Percentiles rank a stretch among this genome's conserved stretches.
Evolutionary conservation across 2,329 filamentous ascomycete species (phyloP).

Genomic region (Ceratocystis papillata): DNA sequence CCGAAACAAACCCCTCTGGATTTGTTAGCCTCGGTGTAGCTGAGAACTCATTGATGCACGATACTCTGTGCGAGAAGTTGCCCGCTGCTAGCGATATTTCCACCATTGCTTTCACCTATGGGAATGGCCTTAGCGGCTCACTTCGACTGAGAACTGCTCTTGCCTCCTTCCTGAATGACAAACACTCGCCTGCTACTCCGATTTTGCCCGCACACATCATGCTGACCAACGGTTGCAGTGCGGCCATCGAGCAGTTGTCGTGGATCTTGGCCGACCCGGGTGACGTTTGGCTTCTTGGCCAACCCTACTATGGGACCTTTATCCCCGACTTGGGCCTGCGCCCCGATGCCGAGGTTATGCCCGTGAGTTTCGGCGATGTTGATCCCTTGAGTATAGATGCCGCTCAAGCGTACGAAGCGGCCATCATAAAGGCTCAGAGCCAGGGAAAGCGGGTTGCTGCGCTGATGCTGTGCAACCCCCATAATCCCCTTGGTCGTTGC

Average conservation of each 20-base stretch:
- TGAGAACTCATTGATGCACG: constrained; percentile 44
- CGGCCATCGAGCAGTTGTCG: constrained; percentile 35
- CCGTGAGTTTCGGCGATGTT: constrained; percentile 36
- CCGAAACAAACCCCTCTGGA: constrained; percentile 34
- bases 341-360: constrained; percentile 35
- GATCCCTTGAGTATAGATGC: constrained; percentile 37
- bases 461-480: constrained; percentile 42
- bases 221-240: constrained; percentile 35
- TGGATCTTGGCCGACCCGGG: constrained; percentile 35
- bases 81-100: constrained; percentile 33
- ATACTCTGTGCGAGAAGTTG: constrained; percentile 35
- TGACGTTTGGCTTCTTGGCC: constrained; percentile 35
- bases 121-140: constrained; percentile 34
- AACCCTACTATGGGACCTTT: constrained; percentile 42
- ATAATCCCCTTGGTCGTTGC: constrained; percentile 43
- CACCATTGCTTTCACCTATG: constrained; percentile 34
- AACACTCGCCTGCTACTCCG: constrained; percentile 29
- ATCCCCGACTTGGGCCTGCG: constrained; percentile 37
- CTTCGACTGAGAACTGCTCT: constrained; percentile 31
- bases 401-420: constrained; percentile 38
- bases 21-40: constrained; percentile 43
- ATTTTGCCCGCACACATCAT: constrained; percentile 32
- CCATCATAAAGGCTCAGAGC: constrained; percentile 33
- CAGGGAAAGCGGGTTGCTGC: constrained; percentile 36
- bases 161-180: constrained; percentile 32